These are phyloP conservation scores for Pilatotrama ljubarskyi DNA, from an alignment of 768 basidiomycete species.

Conservation along the genomic window DNA sequence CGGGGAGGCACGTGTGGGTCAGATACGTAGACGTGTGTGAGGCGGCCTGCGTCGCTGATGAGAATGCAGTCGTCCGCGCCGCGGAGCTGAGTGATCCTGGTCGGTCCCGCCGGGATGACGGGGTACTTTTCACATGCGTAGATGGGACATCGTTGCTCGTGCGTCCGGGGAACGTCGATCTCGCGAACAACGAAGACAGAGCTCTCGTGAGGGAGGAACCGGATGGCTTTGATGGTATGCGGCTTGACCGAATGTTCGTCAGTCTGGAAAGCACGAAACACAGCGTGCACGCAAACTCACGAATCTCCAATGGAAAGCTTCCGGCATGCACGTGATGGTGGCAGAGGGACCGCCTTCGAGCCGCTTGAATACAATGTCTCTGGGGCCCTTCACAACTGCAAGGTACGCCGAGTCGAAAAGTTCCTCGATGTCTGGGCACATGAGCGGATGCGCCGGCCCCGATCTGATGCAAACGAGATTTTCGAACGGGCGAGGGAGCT, in stretches of 20 bases:
- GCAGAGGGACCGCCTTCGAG: conserved; percentile 37
- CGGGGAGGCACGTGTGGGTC: conserved; percentile 10
- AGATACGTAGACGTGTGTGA: conserved; percentile 13
- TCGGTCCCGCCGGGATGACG: conserved; percentile 12
- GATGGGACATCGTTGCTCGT: not conserved
- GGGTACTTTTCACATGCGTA: conserved; percentile 21
- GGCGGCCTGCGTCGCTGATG: not conserved
- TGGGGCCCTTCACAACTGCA: conserved; percentile 43
- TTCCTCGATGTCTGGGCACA: conserved; percentile 42
- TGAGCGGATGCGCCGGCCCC: conserved; percentile 34
- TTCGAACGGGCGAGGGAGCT: conserved; percentile 43
- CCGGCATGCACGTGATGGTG: conserved; percentile 37
- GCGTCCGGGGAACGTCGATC: not conserved
- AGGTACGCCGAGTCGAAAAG: conserved; percentile 44
- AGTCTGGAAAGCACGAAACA: not conserved
- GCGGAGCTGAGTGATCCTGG: not conserved
- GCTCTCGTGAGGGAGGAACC: conserved; percentile 20
- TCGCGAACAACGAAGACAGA: conserved; percentile 28
- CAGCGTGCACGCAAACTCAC: not conserved
- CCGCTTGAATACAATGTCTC: conserved; percentile 45
- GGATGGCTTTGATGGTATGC: conserved; percentile 20
- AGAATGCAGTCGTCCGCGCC: not conserved
- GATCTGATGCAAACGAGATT: conserved; percentile 40
- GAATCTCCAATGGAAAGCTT: not conserved
- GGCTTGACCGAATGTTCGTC: not conserved